These are phyloP conservation scores for Cronartium quercuum DNA, from an alignment of 1,284 basidiomycete genomes.

Conservation along the genomic window DNA sequence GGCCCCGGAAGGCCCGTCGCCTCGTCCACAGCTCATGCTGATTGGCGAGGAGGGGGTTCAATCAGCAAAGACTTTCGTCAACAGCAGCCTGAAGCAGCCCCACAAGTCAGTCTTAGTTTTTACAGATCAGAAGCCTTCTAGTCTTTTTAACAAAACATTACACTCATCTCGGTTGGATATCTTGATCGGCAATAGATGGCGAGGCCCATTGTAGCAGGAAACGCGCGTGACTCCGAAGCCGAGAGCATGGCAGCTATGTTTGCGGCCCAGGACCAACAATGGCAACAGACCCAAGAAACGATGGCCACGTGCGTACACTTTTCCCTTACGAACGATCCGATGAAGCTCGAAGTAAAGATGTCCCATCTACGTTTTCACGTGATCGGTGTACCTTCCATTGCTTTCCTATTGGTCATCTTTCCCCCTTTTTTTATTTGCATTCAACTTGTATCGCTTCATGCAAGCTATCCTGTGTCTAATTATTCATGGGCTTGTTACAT, in stretches of 20 bases:
- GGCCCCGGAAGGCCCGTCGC: slow-evolving; percentile 7
- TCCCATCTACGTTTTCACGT: too few relatives aligned
- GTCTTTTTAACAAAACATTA: too few relatives aligned
- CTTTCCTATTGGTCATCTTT: neutral
- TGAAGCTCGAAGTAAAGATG: too few relatives aligned
- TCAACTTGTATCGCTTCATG: too few relatives aligned
- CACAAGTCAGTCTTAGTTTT: neutral
- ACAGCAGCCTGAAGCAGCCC: slow-evolving; percentile 23
- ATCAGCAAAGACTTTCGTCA: slow-evolving; percentile 52
- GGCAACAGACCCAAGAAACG: slow-evolving; percentile 93
- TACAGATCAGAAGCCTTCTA: too few relatives aligned
- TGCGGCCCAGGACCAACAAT: slow-evolving; percentile 78
- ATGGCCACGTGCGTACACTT: slow-evolving; percentile 83
- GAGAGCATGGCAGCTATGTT: slow-evolving; percentile 94
- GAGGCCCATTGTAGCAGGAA: slow-evolving; percentile 38
- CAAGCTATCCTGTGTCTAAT: too few relatives aligned
- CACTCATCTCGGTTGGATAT: neutral
- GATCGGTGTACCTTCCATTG: neutral
- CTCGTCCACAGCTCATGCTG: slow-evolving; percentile 35
- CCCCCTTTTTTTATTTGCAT: too few relatives aligned
- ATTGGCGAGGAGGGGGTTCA: slow-evolving; percentile 40
- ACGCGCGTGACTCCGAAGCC: slow-evolving; percentile 63
- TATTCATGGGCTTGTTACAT: neutral
- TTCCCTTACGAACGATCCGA: too few relatives aligned
- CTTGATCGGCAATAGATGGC: neutral